Conservation (phyloP, 495 filamentous ascomycete genomes). For the Massariosphaeria phaeospora region DNA sequence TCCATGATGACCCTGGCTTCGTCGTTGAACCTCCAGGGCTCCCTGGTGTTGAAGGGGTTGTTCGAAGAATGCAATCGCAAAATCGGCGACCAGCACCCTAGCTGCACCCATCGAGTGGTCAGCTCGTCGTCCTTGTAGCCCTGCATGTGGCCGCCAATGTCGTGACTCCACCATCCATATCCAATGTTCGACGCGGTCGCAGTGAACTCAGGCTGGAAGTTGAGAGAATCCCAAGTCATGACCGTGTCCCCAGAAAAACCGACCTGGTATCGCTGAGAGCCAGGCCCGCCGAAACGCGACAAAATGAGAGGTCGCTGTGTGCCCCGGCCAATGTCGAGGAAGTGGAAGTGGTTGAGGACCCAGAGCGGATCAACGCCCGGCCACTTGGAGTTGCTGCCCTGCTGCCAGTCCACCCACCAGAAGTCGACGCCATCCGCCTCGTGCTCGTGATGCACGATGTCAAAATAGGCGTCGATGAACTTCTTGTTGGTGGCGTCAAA, state of each 20-base stretch:
- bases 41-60: constrained; percentile 50
- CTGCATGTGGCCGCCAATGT: constrained; percentile 55
- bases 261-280: constrained; percentile 56
- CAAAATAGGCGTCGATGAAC: constrained; percentile 56
- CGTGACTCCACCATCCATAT: constrained; percentile 62
- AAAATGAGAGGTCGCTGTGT: constrained; percentile 41
- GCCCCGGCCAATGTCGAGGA: constrained; percentile 45
- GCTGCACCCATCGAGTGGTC: constrained; percentile 54
- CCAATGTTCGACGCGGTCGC: constrained; percentile 60
- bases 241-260: constrained; percentile 58
- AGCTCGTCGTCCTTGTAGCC: constrained; percentile 53
- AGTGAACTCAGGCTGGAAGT: constrained; percentile 60
- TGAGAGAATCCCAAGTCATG: constrained; percentile 52
- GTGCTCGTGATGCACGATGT: constrained; percentile 49
- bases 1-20: constrained; percentile 45
- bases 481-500: constrained; percentile 51
- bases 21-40: constrained; percentile 51
- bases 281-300: constrained; percentile 55
- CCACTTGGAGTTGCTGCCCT: constrained; percentile 48
- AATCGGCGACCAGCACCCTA: constrained; percentile 55
- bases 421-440: constrained; percentile 53
- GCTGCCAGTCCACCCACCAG: constrained; percentile 64
- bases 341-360: constrained; percentile 60
- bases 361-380: constrained; percentile 57
- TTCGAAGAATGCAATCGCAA: constrained; percentile 53